Base-by-base conservation (phyloP, 2,329 filamentous ascomycete genomes). In the Pyrenophora teres region DNA sequence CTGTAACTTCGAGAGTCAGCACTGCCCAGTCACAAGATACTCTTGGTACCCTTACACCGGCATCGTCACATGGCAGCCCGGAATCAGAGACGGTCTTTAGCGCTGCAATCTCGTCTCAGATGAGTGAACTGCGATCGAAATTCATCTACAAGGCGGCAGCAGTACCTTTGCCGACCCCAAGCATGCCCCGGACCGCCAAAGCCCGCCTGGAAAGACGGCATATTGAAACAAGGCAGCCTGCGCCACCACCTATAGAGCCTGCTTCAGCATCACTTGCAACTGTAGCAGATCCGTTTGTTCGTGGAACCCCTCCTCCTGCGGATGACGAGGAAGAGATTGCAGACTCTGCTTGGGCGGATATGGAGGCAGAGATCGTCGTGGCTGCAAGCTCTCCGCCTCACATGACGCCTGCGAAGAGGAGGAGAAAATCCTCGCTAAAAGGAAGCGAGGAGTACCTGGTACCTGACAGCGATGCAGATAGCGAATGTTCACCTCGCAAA, bases 361-460 rank as follows among this genome's bases (percentile, higher is more conserved):
- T 64, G 46, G 69, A 73, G 43, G 55, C 70, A 3, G 64, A 73
- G 42, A 53, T 72, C 0, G 56, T 72, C 13, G 60, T 74, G 13
- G 67, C 70, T 32, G 62, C 68, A 6, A 70, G 66, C 30, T 64
- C 53, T 33, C 69, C 58, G 39, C 66, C 50, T 31, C 56, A 57
- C 15, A 54, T 64, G 8, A 57, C 65, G 9, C 56, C 65, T 23
- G 43, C 50, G 5, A 63, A 60, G 13, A 56, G 62, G 23, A 52
- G 60, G 32, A 51, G 57, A 30, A 30, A 13, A 23, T 60, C 61
- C 12, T 57, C 62, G 2, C 40, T 71, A 6, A 73, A 74, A 52
- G 78, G 78, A 10, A 80, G 78, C 52, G 78, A 80, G 55, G 78
- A 80, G 42, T 50, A 79, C 15, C 60, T 80, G 12, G 69, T 80